Evolutionary conservation across 495 filamentous ascomycete genomes (phyloP), one percentile per base, ranked within the genome.

Genomic region (Pseudomonodictys pantanalensis): DNA sequence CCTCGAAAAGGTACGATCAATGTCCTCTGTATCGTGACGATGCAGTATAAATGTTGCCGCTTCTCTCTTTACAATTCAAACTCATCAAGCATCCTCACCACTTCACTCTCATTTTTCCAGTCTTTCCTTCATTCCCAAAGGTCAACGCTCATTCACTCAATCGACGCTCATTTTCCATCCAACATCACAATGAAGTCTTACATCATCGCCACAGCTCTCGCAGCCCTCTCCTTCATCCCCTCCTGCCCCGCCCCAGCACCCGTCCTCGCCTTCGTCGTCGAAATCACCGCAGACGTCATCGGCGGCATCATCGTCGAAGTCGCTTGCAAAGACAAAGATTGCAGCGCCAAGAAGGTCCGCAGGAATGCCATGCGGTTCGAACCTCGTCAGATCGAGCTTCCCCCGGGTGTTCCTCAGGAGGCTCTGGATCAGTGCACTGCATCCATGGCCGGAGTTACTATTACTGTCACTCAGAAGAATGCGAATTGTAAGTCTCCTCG

Each of bases 391-490:
- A 17, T 52, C 10, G 38, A 6, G 11, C 25, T 52, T 15, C 48
- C 48, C 38, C 48, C 48, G 29, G 48, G 48, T 15, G 48, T 52
- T 22, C 25, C 48, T 22, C 26, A 52, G 48, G n/a, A 52, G 26
- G 29, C 25, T 23, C 5, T 52, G 4, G 48, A 52, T 23, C n/a
- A 33, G 48, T 52, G 48, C 29, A 52, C 6, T 11, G 11, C 8
- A 10, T 52, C 48, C 5, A 32, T 52, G 25, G 48, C 25, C 6
- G 48, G 48, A 8, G 6, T 33, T 3, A 33, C 25, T 9, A 35
- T 52, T 23, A 17, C 7, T 6, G 29, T 52, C 29, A 33, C 48
- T 5, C 26, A 52, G 20, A 38, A 32, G 48, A 30, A 10, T 18
- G 25, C 25, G 25, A 32, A 32, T 20, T 33, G 48, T 52, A 52